Percentiles rank a stretch among this genome's conserved stretches.
phyloP scores from a whole-genome alignment of 164 flowering plant genomes.

The Magnolia kwangsiensis region DNA sequence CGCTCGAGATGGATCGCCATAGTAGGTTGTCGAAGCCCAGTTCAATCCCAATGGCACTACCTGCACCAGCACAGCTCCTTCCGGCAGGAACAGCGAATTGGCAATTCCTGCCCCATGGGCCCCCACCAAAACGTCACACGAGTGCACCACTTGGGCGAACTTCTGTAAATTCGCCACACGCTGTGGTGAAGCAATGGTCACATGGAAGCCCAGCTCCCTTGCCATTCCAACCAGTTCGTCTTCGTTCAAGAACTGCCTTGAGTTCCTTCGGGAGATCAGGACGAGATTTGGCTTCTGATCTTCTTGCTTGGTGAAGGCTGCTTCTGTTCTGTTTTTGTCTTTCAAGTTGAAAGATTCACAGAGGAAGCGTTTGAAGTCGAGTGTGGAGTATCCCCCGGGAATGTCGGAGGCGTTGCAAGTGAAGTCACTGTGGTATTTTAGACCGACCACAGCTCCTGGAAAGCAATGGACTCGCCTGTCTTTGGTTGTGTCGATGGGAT shows the following conservation, averaged over 20 bases:
- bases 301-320: neutral
- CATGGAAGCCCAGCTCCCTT: slow-evolving; percentile 23
- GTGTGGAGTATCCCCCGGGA: slow-evolving; percentile 12
- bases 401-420: neutral
- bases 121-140: slow-evolving; percentile 29
- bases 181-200: slow-evolving; percentile 17
- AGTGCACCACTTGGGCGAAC: slow-evolving; percentile 17
- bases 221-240: slow-evolving; percentile 23
- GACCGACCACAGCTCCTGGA: slow-evolving; percentile 8
- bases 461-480: slow-evolving; percentile 8
- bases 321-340: neutral
- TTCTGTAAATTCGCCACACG: slow-evolving; percentile 12
- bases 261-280: slow-evolving; percentile 21
- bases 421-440: slow-evolving; percentile 5
- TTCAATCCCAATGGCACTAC: slow-evolving; percentile 18
- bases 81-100: slow-evolving; percentile 5
- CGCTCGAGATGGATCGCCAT: slow-evolving; percentile 21
- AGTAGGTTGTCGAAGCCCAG: slow-evolving; percentile 25
- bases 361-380: slow-evolving; percentile 15
- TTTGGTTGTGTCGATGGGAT: neutral
- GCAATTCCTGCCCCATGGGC: slow-evolving; percentile 18
- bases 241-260: slow-evolving; percentile 27
- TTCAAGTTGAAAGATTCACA: slow-evolving; percentile 3
- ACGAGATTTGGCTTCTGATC: slow-evolving; percentile 16
- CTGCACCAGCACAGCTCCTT: slow-evolving; percentile 13